phyloP scores from a whole-genome alignment of 768 basidiomycete genomes.

The Hericium rajendrae region DNA sequence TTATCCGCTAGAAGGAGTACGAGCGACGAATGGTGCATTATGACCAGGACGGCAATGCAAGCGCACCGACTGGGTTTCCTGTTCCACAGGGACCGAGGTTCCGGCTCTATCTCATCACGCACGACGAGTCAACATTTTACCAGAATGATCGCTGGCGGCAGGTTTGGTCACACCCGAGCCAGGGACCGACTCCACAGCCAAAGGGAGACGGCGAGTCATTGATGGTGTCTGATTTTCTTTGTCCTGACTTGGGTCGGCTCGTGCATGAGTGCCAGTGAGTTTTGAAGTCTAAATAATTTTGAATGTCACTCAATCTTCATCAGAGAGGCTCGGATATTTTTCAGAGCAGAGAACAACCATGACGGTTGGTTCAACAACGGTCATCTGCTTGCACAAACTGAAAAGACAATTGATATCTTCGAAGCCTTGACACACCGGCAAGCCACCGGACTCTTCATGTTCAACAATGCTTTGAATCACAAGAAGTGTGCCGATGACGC shows the following conservation, averaged over 20 bases:
- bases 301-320: not conserved
- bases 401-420: constrained; percentile 24
- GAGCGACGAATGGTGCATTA: no score
- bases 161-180: constrained; percentile 17
- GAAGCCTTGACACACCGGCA: constrained; percentile 13
- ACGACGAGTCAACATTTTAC: constrained; percentile 28
- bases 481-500: constrained; percentile 14
- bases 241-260: no score
- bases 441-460: constrained; percentile 17
- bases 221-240: no score
- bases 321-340: constrained; percentile 15
- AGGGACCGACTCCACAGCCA: not conserved
- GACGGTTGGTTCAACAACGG: constrained; percentile 24
- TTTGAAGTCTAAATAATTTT: constrained; percentile 22
- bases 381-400: constrained; percentile 18
- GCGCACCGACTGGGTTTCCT: no score
- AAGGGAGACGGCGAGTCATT: constrained; percentile 18
- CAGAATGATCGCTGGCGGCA: constrained; percentile 23
- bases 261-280: constrained; percentile 13
- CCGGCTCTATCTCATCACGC: no score
- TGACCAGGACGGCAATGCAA: no score
- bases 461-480: constrained; percentile 23
- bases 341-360: constrained; percentile 22
- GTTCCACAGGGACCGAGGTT: no score
- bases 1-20: no score